phyloP scores from a whole-genome alignment of 2,329 filamentous ascomycete species.

The Monilinia fructicola region DNA sequence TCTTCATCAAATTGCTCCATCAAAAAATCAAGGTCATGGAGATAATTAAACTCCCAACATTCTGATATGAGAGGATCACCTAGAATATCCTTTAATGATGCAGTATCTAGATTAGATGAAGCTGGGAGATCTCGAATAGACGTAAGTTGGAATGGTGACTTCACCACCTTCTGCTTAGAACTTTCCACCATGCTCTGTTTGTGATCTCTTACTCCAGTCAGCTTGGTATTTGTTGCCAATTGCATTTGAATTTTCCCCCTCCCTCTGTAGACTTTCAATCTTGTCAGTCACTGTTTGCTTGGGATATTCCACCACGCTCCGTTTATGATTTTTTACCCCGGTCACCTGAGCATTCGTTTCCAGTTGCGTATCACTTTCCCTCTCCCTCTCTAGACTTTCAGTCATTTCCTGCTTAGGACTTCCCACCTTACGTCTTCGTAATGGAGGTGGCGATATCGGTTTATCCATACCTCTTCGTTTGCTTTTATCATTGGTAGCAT shows the following conservation, averaged over 20 bases:
- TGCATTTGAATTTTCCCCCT: slow-evolving; percentile 9
- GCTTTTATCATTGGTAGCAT: background rate
- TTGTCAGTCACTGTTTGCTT: background rate
- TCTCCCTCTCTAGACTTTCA: too few relatives aligned
- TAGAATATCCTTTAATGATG: slow-evolving; percentile 57
- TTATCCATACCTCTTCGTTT: slow-evolving; percentile 24
- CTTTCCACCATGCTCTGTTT: background rate
- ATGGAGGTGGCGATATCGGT: slow-evolving; percentile 39
- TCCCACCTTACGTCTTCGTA: slow-evolving; percentile 21
- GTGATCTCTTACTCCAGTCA: background rate
- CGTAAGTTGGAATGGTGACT: slow-evolving; percentile 60
- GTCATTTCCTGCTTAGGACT: background rate
- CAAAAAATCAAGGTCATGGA: slow-evolving; percentile 58
- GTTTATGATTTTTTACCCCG: background rate
- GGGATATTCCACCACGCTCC: background rate
- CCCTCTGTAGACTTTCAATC: background rate
- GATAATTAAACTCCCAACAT: slow-evolving; percentile 58
- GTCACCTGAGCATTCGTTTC: background rate
- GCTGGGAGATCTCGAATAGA: slow-evolving; percentile 53
- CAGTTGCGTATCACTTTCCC: background rate
- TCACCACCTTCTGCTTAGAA: slow-evolving; percentile 25
- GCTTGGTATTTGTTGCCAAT: background rate
- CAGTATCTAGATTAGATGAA: slow-evolving; percentile 54
- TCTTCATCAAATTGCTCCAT: slow-evolving; percentile 57
- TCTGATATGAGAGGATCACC: slow-evolving; percentile 57